Percentiles rank a stretch among this genome's conserved stretches.
These are phyloP conservation scores for Daldinia grandis DNA, from an alignment of 495 filamentous ascomycete species.

Conservation along the genomic window DNA sequence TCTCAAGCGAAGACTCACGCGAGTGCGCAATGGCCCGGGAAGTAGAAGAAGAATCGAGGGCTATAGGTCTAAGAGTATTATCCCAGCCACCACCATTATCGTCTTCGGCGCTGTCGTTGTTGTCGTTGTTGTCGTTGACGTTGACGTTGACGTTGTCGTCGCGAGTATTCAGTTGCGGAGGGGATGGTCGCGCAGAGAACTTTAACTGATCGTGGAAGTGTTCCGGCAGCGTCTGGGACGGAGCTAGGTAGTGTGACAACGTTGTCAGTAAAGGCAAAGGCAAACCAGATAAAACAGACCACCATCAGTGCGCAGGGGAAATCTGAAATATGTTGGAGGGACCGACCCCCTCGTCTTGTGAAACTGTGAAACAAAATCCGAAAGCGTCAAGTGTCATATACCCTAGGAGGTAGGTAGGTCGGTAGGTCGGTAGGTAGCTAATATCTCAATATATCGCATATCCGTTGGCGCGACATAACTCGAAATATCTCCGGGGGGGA, in stretches of 20 bases:
- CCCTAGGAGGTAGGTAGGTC: too few species aligned
- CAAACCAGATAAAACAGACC: conserved; percentile 11
- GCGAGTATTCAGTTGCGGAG: conserved; percentile 53
- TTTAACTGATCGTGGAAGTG: conserved; percentile 53
- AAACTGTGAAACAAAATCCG: conserved; percentile 38
- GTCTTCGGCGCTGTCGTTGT: conserved; percentile 47
- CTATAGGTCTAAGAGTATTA: conserved; percentile 51
- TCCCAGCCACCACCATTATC: conserved; percentile 49
- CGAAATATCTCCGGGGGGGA: background rate
- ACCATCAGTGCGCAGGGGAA: conserved; percentile 26
- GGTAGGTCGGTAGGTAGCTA: background rate
- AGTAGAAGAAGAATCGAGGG: conserved; percentile 44
- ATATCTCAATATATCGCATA: conserved; percentile 8
- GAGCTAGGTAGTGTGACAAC: conserved; percentile 50
- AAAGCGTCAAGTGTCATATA: conserved; percentile 20
- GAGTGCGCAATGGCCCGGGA: conserved; percentile 54
- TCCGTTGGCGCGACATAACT: conserved; percentile 6
- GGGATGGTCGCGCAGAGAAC: conserved; percentile 53
- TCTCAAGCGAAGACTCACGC: conserved; percentile 60
- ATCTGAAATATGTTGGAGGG: conserved; percentile 15
- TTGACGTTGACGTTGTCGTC: conserved; percentile 53
- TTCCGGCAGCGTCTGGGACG: conserved; percentile 63
- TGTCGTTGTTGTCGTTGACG: conserved; percentile 51
- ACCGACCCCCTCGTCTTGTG: conserved; percentile 33
- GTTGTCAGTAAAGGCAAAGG: conserved; percentile 38